Evolutionary conservation across 1,284 basidiomycete species (phyloP).

Genomic region (Puccinia sorghi): DNA sequence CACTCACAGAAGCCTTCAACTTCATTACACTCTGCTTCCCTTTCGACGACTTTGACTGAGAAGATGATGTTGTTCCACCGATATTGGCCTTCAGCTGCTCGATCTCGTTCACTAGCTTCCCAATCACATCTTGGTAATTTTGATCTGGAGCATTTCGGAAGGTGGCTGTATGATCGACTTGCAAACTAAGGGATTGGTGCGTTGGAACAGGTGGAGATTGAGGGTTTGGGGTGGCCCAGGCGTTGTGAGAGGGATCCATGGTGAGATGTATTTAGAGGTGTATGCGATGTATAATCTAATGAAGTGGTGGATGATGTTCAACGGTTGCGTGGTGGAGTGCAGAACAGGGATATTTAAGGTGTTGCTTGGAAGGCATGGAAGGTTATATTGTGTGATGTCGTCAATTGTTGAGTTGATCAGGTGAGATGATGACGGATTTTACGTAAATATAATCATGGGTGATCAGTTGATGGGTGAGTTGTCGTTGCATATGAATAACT

Average conservation of each 20-base stretch:
- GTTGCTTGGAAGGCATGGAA: too few relatives aligned
- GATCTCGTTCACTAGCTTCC: constrained; percentile 6
- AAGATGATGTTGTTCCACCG: background rate
- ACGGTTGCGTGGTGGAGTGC: background rate
- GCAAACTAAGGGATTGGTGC: background rate
- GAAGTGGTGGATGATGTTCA: too few relatives aligned
- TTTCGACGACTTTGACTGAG: background rate
- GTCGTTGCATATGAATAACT: constrained; percentile 6
- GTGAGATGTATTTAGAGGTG: background rate
- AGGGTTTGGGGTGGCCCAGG: background rate
- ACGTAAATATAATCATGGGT: too few relatives aligned
- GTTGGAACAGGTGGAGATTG: background rate
- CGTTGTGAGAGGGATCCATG: constrained; percentile 21
- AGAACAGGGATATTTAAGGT: background rate
- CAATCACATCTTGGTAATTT: constrained; percentile 11
- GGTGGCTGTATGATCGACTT: background rate
- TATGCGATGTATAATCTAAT: too few relatives aligned
- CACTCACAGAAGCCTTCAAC: too few relatives aligned
- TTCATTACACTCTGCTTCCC: background rate
- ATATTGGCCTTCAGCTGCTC: background rate
- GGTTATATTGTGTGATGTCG: too few relatives aligned
- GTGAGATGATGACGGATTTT: background rate
- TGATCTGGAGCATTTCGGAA: background rate
- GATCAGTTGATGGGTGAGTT: background rate
- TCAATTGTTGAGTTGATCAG: background rate